Evolutionary conservation across 2,329 filamentous ascomycete genomes (phyloP).

Genomic region (Chaetomiaceae sp.): DNA sequence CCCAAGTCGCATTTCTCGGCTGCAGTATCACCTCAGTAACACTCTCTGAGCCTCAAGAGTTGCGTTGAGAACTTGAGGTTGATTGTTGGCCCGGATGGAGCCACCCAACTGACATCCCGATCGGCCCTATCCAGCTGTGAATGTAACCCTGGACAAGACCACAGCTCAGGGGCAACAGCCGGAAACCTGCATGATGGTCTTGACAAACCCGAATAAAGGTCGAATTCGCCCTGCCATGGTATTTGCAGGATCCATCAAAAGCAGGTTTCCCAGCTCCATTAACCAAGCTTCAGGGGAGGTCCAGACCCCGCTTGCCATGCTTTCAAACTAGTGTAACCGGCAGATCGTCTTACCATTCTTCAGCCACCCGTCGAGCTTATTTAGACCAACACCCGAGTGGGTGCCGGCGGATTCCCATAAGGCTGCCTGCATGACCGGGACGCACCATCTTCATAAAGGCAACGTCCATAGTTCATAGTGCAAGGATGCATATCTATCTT

Average conservation of each 20-base stretch:
- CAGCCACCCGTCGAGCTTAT: neutral
- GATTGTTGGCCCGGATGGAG: neutral
- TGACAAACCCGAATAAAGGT: neutral
- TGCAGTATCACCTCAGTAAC: neutral
- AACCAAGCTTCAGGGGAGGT: neutral
- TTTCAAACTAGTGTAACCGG: neutral
- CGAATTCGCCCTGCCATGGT: neutral
- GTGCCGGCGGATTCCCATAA: neutral
- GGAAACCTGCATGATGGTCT: neutral
- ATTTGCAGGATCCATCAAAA: neutral
- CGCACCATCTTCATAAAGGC: too few species aligned
- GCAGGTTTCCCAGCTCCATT: neutral
- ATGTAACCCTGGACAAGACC: neutral
- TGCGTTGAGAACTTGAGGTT: neutral
- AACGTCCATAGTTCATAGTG: too few species aligned
- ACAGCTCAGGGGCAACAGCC: neutral
- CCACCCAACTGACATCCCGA: neutral
- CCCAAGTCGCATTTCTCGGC: neutral
- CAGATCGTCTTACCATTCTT: neutral
- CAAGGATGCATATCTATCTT: neutral
- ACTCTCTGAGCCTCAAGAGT: neutral
- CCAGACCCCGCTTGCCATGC: conserved; percentile 1
- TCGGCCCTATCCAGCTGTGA: neutral
- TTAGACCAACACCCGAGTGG: neutral
- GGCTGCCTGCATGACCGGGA: neutral